These are phyloP conservation scores for Luvunga scandens DNA, from an alignment of 345 rosid genomes.

Conservation along the genomic window DNA sequence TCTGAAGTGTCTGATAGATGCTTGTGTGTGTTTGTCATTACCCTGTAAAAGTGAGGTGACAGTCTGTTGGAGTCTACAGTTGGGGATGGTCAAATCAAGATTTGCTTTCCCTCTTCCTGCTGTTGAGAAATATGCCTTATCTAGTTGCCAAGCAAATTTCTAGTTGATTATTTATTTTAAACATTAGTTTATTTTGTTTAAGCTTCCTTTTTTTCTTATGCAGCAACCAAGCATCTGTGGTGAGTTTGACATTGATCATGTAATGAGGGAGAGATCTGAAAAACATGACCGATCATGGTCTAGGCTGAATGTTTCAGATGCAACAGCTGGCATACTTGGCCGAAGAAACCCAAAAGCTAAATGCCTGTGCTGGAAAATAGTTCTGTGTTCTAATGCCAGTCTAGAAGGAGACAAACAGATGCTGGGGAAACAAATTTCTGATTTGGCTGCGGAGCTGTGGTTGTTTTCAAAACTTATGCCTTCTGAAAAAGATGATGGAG, in stretches of 20 bases:
- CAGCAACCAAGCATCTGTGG: conserved; percentile 43
- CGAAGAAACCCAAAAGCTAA: conserved; percentile 58
- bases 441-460: conserved; percentile 56
- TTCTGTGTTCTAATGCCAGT: conserved; percentile 48
- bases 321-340: conserved; percentile 42
- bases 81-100: background rate
- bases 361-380: conserved; percentile 82
- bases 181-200: background rate
- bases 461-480: conserved; percentile 77
- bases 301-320: conserved; percentile 80
- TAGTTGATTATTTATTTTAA: background rate
- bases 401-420: conserved; percentile 28
- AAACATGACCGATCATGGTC: conserved; percentile 76
- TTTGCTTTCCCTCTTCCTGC: background rate
- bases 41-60: background rate
- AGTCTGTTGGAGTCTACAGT: background rate
- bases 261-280: conserved; percentile 59
- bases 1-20: background rate
- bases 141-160: conserved; percentile 13
- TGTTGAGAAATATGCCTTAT: background rate
- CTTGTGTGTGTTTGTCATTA: background rate
- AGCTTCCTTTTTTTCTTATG: conserved; percentile 19
- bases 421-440: conserved; percentile 25
- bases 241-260: conserved; percentile 66
- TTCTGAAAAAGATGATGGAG: conserved; percentile 30